Conservation (phyloP, 2,329 filamentous ascomycete genomes). For the Lasiodiplodia gonubiensis region DNA sequence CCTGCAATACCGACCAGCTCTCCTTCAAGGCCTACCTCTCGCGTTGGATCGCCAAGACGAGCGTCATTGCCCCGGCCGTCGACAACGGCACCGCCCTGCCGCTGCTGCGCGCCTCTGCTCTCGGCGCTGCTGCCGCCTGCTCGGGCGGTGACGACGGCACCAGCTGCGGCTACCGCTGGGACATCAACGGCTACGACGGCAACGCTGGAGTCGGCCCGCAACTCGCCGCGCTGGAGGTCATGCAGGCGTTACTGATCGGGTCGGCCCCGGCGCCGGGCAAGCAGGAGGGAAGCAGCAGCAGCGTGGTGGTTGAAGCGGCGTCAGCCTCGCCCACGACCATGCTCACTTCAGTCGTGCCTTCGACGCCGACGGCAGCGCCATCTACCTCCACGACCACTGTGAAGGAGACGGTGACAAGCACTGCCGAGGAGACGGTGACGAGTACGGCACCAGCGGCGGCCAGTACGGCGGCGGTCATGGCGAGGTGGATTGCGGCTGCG, state of each 20-base stretch:
- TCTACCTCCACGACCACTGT: background rate
- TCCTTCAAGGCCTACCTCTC: constrained; percentile 54
- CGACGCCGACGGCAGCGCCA: background rate
- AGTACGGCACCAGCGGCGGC: background rate
- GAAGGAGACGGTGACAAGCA: background rate
- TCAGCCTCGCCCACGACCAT: constrained; percentile 2
- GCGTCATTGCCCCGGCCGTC: constrained; percentile 46
- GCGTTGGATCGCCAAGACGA: constrained; percentile 51
- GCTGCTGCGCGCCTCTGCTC: constrained; percentile 60
- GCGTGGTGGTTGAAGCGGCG: background rate
- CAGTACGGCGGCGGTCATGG: constrained; percentile 5
- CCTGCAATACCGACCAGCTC: constrained; percentile 55
- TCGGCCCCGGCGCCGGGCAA: constrained; percentile 2
- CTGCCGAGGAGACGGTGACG: background rate
- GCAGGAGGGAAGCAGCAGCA: background rate
- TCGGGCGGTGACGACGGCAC: constrained; percentile 54
- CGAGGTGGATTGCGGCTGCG: constrained; percentile 2
- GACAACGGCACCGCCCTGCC: constrained; percentile 51
- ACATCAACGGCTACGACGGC: constrained; percentile 52
- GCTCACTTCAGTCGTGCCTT: background rate
- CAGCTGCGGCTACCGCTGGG: constrained; percentile 55
- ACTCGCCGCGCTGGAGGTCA: constrained; percentile 63
- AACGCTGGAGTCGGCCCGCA: constrained; percentile 62
- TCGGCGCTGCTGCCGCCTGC: constrained; percentile 62
- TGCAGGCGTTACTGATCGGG: constrained; percentile 50